Conservation (phyloP, 208 protist genomes). For the Leishmania arabica region DNA sequence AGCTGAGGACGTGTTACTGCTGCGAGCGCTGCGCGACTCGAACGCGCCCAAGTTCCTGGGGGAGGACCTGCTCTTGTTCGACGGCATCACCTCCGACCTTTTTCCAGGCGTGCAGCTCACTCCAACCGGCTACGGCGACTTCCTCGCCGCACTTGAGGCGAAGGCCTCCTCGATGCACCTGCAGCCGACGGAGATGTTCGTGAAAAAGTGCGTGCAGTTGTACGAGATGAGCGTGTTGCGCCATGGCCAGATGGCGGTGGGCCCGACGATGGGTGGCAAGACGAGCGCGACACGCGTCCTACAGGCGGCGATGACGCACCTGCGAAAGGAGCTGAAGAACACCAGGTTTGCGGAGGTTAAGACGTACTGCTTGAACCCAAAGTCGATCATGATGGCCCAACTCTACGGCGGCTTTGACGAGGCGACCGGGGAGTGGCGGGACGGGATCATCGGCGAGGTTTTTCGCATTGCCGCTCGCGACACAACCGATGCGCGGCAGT, state of each 20-base stretch:
- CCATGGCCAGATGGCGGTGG: conserved; percentile 98
- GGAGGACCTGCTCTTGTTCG: conserved; percentile 93
- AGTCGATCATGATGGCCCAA: conserved; percentile 98
- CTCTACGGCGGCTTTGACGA: conserved; percentile 97
- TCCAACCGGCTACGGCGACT: conserved; percentile 91
- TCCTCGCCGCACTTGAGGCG: conserved; percentile 79
- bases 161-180: conserved; percentile 76
- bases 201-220: conserved; percentile 97
- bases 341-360: conserved; percentile 85
- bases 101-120: conserved; percentile 95
- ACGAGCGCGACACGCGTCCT: conserved; percentile 86
- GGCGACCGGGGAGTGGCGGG: conserved; percentile 96
- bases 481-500: conserved; percentile 87
- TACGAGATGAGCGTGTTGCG: conserved; percentile 98
- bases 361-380: conserved; percentile 95
- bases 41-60: conserved; percentile 98
- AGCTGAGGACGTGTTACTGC: conserved; percentile 94
- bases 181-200: conserved; percentile 95
- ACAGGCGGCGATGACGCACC: conserved; percentile 86
- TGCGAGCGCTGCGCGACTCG: conserved; percentile 95
- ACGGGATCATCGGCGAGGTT: conserved; percentile 95
- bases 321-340: conserved; percentile 67
- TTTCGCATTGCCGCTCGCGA: conserved; percentile 92
- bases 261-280: conserved; percentile 97
- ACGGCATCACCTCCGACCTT: conserved; percentile 97